Conservation (phyloP, 768 basidiomycete genomes). For the Mrakia frigida region DNA sequence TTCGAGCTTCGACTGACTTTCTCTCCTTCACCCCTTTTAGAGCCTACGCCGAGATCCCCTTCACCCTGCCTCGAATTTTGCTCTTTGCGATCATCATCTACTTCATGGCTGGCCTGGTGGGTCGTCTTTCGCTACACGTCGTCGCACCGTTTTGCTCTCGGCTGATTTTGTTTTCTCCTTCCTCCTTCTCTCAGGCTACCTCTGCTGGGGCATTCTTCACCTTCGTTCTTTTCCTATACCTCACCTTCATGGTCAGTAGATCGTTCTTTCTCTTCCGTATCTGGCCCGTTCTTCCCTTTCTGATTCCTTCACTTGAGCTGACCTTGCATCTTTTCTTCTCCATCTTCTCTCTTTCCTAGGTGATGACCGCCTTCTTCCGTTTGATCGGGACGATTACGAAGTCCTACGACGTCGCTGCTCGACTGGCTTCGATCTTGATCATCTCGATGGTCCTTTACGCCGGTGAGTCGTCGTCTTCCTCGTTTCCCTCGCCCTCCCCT, state of each 20-base stretch:
- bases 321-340: no score
- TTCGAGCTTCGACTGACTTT: no score
- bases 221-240: constrained; percentile 34
- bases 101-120: constrained; percentile 28
- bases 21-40: no score
- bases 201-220: constrained; percentile 31
- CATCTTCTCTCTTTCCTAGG: background rate
- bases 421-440: constrained; percentile 32
- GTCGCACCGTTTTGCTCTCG: no score
- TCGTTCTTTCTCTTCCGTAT: no score
- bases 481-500: no score
- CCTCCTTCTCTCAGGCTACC: no score
- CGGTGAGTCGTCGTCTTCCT: no score
- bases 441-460: constrained; percentile 33
- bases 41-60: constrained; percentile 48
- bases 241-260: constrained; percentile 23
- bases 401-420: constrained; percentile 33
- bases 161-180: no score
- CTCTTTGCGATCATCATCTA: constrained; percentile 35
- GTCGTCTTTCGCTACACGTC: no score
- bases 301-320: background rate
- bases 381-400: constrained; percentile 23
- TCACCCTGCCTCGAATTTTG: constrained; percentile 40
- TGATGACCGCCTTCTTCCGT: constrained; percentile 36
- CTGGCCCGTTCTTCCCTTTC: no score